phyloP scores from a whole-genome alignment of 179 eudicot genomes.

The Silene coronaria region DNA sequence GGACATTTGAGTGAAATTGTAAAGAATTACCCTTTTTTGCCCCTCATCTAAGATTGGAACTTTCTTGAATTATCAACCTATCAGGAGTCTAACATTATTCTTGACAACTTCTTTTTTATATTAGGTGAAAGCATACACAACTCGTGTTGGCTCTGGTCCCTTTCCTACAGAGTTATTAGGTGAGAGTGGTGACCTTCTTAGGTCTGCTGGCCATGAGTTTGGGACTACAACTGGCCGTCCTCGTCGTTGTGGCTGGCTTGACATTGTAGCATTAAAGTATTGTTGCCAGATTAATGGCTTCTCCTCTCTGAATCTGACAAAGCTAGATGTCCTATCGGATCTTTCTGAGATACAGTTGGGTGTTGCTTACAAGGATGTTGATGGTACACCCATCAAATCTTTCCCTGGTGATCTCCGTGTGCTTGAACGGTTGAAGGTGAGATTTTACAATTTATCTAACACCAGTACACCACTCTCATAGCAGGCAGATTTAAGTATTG shows the following conservation, averaged over 20 bases:
- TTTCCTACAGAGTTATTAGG: constrained; percentile 91
- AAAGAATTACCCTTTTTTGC: neutral
- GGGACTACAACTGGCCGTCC: constrained; percentile 97
- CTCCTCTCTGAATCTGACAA: constrained; percentile 88
- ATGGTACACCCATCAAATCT: constrained; percentile 61
- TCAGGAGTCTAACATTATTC: neutral
- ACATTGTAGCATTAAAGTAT: constrained; percentile 71
- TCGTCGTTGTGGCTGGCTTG: constrained; percentile 99
- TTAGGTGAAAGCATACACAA: constrained; percentile 96
- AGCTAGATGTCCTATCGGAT: constrained; percentile 87
- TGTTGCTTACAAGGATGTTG: constrained; percentile 61
- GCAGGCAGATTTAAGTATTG: neutral
- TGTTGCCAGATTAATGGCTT: constrained; percentile 87
- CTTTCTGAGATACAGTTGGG: constrained; percentile 81
- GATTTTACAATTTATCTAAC: constrained; percentile 7
- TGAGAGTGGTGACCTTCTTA: constrained; percentile 70
- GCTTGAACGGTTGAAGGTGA: constrained; percentile 78
- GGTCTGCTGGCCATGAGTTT: constrained; percentile 93
- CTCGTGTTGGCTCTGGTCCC: constrained; percentile 97
- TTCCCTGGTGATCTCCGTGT: constrained; percentile 73
- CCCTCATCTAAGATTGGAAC: neutral
- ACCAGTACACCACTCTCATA: neutral
- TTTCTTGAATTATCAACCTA: neutral
- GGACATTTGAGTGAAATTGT: neutral
- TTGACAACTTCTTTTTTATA: constrained; percentile 11